Evolutionary conservation across 495 filamentous ascomycete genomes (phyloP), one percentile per base, ranked within the genome.

Genomic region (Podospora australis): DNA sequence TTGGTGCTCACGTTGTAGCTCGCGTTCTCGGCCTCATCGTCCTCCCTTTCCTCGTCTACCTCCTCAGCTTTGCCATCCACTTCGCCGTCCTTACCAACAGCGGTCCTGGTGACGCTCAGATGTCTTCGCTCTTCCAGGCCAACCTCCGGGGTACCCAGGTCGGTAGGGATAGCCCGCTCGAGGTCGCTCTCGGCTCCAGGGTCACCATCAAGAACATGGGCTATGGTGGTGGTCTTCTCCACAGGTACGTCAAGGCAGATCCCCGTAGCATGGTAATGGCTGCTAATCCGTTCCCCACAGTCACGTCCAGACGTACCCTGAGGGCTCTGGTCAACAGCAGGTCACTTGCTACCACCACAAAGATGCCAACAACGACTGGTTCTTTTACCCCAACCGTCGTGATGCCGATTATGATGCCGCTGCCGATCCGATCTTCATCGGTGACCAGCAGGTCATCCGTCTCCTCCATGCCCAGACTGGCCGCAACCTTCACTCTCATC

Each of bases 321-420:
- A 98, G 67, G 92, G 92, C 24, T 97, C 94, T 11, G 67, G 66
- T 6, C 92, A 98, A 67, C 94, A 98, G 59, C 92, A 98, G 66
- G 85, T 98, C 45, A 98, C 92, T 24, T 98, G 92, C 71, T 98
- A 98, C 64, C 92, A 98, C 67, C 92, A 98, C 74, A 98, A 98
- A 63, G 92, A 98, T 78, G 80, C 92, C 56, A 98, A 98, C 73
- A 98, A 98, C 59, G 94, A 98, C 69, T 98, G 92, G 92, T 96
- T 90, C 67, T 95, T 98, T 64, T 95, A 96, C 61, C 94, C 92
- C 14, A 92, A 89, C 70, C 85, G 92, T 34, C 56, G 72, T 24
- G 76, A 91, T 26, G 64, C 75, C 3, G 83, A 86, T n/a, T 94
- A 81, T 58, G 77, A 88, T 57, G 66, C 79, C 2, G 80, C 86